Percentiles rank a stretch among this genome's conserved stretches.
Conservation (phyloP, 768 basidiomycete species). For the Xerocomellus intermedius region DNA sequence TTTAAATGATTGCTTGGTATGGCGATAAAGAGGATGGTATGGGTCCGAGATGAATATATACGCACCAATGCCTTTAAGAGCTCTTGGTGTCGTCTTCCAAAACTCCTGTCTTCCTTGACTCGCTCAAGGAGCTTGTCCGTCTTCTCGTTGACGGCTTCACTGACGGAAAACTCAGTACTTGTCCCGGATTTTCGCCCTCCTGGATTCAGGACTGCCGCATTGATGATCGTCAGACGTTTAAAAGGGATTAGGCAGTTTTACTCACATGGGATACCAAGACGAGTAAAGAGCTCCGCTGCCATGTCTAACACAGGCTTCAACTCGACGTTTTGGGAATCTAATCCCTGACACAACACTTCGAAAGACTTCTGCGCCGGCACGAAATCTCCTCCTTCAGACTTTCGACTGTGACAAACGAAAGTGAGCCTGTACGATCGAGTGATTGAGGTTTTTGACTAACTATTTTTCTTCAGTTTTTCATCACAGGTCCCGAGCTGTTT, state of each 20-base stretch:
- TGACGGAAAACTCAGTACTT: neutral
- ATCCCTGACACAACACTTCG: neutral
- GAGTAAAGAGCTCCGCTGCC: neutral
- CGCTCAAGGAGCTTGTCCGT: constrained; percentile 1
- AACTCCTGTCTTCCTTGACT: neutral
- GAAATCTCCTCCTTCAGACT: neutral
- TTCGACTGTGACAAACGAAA: neutral
- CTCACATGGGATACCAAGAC: constrained; percentile 7
- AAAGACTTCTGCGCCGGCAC: neutral
- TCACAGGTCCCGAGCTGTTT: neutral
- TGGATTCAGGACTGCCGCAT: neutral
- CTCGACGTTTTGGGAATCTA: neutral
- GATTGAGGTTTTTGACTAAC: neutral
- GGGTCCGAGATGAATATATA: neutral
- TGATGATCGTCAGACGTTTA: neutral
- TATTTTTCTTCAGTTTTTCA: neutral
- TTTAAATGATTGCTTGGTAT: neutral
- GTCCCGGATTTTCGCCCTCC: neutral
- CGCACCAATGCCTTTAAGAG: constrained; percentile 5
- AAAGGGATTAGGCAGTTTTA: neutral
- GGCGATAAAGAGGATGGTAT: neutral
- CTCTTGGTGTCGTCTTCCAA: neutral
- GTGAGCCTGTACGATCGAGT: neutral
- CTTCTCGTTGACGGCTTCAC: neutral
- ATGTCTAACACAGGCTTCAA: neutral